phyloP scores from a whole-genome alignment of 2,329 filamentous ascomycete species.

The Fonsecaea nubica region DNA sequence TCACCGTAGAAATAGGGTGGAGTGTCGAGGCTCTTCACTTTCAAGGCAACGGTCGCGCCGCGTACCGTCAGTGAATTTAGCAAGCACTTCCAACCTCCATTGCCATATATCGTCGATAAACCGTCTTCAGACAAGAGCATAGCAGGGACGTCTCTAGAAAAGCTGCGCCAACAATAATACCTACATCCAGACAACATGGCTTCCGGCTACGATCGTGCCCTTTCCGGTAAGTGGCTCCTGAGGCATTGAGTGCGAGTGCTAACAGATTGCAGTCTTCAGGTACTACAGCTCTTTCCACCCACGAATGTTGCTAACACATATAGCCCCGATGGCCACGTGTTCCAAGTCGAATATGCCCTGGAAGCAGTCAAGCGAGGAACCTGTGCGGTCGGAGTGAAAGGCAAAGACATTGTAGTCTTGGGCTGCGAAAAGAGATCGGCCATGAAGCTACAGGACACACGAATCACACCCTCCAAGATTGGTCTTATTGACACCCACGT shows the following conservation, averaged over 20 bases:
- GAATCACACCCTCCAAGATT: conserved; percentile 99
- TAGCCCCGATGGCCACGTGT: conserved; percentile 98
- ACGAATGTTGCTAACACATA: conserved; percentile 52
- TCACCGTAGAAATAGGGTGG: conserved; percentile 20
- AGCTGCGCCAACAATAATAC: background rate
- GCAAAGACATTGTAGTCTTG: conserved; percentile 88
- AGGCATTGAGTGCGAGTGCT: conserved; percentile 20
- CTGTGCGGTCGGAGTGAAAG: conserved; percentile 97
- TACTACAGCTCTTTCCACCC: conserved; percentile 25
- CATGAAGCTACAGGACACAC: conserved; percentile 99
- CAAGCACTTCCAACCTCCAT: conserved; percentile 14
- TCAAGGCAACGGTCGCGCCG: conserved; percentile 30
- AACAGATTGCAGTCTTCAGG: conserved; percentile 45
- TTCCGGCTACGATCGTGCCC: conserved; percentile 97
- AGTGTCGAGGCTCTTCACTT: conserved; percentile 5
- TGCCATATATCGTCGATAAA: background rate
- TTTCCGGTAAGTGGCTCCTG: conserved; percentile 76
- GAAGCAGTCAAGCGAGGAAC: conserved; percentile 99
- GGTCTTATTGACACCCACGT: conserved; percentile 94
- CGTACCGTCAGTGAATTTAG: conserved; percentile 13
- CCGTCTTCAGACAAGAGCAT: background rate
- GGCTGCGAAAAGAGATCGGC: conserved; percentile 98
- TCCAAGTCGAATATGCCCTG: conserved; percentile 99
- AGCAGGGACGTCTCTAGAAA: background rate
- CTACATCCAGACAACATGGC: conserved; percentile 63